phyloP scores from a whole-genome alignment of 352 stramenopile genomes.

The Phytophthora melonis region DNA sequence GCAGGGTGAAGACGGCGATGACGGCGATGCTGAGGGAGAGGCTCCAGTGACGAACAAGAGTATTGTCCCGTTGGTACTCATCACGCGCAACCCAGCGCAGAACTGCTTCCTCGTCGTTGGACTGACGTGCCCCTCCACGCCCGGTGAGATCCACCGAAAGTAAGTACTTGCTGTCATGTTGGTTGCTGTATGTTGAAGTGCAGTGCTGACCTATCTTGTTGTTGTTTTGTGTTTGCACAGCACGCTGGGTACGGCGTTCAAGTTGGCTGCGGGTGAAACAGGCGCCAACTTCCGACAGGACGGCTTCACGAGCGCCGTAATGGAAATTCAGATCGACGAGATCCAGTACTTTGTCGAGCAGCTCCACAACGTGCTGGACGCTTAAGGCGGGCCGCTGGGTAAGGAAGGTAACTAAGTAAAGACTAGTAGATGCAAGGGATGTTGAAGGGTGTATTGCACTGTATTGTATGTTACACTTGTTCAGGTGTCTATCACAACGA shows the following conservation, averaged over 20 bases:
- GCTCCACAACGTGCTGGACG: conserved; percentile 93
- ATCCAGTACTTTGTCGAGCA: conserved; percentile 97
- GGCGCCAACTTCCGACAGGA: conserved; percentile 94
- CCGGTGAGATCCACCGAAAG: conserved; percentile 91
- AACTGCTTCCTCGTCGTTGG: conserved; percentile 96
- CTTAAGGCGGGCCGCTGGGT: conserved; percentile 46
- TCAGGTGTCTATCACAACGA: neutral
- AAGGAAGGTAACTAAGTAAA: conserved; percentile 28
- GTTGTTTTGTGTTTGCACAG: conserved; percentile 41
- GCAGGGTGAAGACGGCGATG: conserved; percentile 46
- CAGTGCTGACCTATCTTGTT: neutral
- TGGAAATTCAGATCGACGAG: conserved; percentile 95
- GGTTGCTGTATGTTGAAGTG: too few species aligned
- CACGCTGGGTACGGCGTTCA: conserved; percentile 94
- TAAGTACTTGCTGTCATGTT: conserved; percentile 41
- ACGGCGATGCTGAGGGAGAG: conserved; percentile 50
- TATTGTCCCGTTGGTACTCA: conserved; percentile 83
- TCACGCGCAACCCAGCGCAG: conserved; percentile 88
- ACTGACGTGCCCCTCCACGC: conserved; percentile 92
- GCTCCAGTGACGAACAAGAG: conserved; percentile 44
- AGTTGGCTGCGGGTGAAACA: conserved; percentile 93
- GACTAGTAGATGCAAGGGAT: conserved; percentile 20
- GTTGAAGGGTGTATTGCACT: neutral
- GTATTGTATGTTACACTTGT: neutral
- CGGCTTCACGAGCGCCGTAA: conserved; percentile 96